Conservation (phyloP, 352 stramenopile genomes). For the Globisporangium camurandrum region DNA sequence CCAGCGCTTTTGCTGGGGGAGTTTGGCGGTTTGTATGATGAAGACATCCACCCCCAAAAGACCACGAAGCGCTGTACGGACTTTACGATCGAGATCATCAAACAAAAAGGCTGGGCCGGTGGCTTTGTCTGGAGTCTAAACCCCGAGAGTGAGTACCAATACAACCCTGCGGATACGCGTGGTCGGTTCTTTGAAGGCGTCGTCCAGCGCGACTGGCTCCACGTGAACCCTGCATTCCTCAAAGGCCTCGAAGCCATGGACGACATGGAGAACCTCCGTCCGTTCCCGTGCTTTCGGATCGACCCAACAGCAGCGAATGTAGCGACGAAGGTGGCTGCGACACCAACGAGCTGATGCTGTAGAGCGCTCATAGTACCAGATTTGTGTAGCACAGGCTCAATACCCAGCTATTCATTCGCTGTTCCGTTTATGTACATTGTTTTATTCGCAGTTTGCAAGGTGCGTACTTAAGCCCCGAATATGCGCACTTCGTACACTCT, state of each 20-base stretch:
- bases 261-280: slow-evolving; percentile 19
- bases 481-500: slow-evolving; percentile 8
- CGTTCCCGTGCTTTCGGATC: slow-evolving; percentile 25
- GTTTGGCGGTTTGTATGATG: slow-evolving; percentile 25
- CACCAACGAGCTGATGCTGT: no score
- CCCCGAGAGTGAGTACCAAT: slow-evolving; percentile 32
- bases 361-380: no score
- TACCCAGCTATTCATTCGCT: neutral
- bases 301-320: neutral
- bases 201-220: slow-evolving; percentile 17
- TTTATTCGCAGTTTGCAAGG: no score
- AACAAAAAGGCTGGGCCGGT: slow-evolving; percentile 21
- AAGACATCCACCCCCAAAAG: slow-evolving; percentile 19
- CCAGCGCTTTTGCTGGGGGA: slow-evolving; percentile 24
- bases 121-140: slow-evolving; percentile 32
- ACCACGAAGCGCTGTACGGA: slow-evolving; percentile 27
- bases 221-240: slow-evolving; percentile 19
- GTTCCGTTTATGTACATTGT: neutral
- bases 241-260: slow-evolving; percentile 22
- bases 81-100: slow-evolving; percentile 23
- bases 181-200: slow-evolving; percentile 21
- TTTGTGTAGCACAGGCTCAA: no score
- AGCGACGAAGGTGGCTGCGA: neutral
- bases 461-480: neutral
- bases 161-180: slow-evolving; percentile 23